Conservation (phyloP, 1,284 basidiomycete species). For the Naganishia sp. region DNA sequence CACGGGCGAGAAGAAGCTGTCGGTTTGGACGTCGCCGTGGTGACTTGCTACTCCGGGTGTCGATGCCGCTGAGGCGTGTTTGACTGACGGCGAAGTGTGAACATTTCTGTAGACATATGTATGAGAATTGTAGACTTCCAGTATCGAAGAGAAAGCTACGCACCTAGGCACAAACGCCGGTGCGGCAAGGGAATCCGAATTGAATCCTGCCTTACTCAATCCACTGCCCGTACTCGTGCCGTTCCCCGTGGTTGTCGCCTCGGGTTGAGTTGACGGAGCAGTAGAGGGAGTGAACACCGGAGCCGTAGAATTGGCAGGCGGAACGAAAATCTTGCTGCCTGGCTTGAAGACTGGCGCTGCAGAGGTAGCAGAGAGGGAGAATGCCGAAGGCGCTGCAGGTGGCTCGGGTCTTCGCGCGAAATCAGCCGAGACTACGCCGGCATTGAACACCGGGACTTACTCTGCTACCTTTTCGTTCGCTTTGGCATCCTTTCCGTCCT, state of each 20-base stretch:
- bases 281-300: neutral
- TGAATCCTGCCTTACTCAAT: constrained; percentile 14
- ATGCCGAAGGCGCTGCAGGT: constrained; percentile 7
- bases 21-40: constrained; percentile 22
- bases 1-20: constrained; percentile 25
- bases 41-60: constrained; percentile 10
- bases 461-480: constrained; percentile 1
- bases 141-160: neutral
- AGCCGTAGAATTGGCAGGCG: neutral
- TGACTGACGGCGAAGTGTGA: constrained; percentile 10
- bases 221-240: neutral
- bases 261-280: neutral
- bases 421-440: constrained; percentile 8
- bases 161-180: constrained; percentile 24
- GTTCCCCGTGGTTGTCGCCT: neutral
- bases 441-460: constrained; percentile 7
- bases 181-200: constrained; percentile 17
- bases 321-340: constrained; percentile 11
- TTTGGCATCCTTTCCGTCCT: constrained; percentile 20
- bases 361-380: constrained; percentile 15
- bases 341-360: constrained; percentile 30
- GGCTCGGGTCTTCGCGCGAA: no score
- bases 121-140: no score
- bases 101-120: neutral
- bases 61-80: constrained; percentile 14